Evolutionary conservation across 768 basidiomycete species (phyloP).

Genomic region (Auriscalpium vulgare): DNA sequence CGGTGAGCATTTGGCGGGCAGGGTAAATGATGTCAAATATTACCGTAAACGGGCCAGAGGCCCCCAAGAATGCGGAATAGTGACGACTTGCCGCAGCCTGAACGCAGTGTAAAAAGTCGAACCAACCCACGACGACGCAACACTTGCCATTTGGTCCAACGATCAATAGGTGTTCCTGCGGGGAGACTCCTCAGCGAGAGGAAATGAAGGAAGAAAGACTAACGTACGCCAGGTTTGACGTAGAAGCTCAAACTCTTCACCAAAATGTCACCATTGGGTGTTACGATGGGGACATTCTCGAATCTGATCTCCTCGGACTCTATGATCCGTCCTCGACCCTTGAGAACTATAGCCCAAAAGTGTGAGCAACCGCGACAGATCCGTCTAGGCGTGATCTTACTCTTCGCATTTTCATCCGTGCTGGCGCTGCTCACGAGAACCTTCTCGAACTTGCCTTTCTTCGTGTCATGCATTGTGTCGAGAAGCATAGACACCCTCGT

Average conservation of each 20-base stretch:
- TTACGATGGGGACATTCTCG: constrained; percentile 89
- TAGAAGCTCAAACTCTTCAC: constrained; percentile 80
- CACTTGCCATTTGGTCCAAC: constrained; percentile 84
- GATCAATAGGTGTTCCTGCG: constrained; percentile 82
- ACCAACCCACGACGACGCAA: neutral
- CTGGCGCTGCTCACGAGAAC: constrained; percentile 69
- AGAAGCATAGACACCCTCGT: constrained; percentile 82
- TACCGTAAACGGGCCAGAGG: constrained; percentile 80
- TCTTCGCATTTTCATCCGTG: constrained; percentile 64
- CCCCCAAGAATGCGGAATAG: constrained; percentile 95
- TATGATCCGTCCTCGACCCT: constrained; percentile 69
- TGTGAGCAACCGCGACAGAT: neutral
- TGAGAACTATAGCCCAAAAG: constrained; percentile 46
- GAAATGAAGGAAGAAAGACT: neutral
- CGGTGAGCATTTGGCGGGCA: too few relatives aligned
- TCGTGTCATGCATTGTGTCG: constrained; percentile 85
- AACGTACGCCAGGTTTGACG: constrained; percentile 75
- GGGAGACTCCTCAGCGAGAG: neutral
- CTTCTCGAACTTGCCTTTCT: constrained; percentile 81
- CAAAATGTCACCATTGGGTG: constrained; percentile 91
- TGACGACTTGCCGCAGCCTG: constrained; percentile 83
- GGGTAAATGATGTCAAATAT: neutral
- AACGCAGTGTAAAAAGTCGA: neutral
- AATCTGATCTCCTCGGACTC: constrained; percentile 88
- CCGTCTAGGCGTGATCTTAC: constrained; percentile 34